phyloP scores from a whole-genome alignment of 768 basidiomycete species.

The Serendipita sp. region DNA sequence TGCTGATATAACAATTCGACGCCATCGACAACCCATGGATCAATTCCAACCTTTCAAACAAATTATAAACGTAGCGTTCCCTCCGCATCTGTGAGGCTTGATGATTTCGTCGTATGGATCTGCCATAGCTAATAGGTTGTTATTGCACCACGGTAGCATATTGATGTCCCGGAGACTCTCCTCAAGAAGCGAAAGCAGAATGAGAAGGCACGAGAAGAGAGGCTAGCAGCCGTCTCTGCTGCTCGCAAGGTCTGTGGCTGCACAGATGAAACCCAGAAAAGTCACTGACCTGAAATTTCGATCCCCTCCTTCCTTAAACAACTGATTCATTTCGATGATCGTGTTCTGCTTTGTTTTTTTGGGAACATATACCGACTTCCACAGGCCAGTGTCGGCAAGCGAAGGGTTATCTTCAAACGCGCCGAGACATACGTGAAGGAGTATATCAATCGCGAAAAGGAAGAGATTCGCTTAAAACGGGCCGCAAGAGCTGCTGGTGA shows the following conservation, averaged over 20 bases:
- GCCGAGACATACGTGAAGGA: slow-evolving; percentile 97
- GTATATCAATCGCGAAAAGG: slow-evolving; percentile 81
- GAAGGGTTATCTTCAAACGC: slow-evolving; percentile 97
- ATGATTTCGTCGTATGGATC: too few species aligned
- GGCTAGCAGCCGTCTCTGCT: slow-evolving; percentile 61
- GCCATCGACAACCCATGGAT: too few species aligned
- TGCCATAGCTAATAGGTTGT: not conserved
- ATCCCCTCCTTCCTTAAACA: slow-evolving; percentile 13
- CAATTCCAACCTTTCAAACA: too few species aligned
- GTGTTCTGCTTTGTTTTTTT: slow-evolving; percentile 7
- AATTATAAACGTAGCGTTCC: slow-evolving; percentile 1
- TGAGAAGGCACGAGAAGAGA: slow-evolving; percentile 91
- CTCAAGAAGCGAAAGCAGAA: slow-evolving; percentile 99
- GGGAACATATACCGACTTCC: slow-evolving; percentile 7
- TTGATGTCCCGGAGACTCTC: slow-evolving; percentile 98
- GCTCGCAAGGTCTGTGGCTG: slow-evolving; percentile 60
- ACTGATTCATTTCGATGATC: slow-evolving; percentile 10
- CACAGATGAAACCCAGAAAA: slow-evolving; percentile 55
- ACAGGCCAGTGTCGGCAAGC: slow-evolving; percentile 78
- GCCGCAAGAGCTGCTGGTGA: slow-evolving; percentile 82
- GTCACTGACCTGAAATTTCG: slow-evolving; percentile 49
- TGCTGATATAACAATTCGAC: too few species aligned
- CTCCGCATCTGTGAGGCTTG: slow-evolving; percentile 1
- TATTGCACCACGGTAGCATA: slow-evolving; percentile 33
- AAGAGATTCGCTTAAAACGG: slow-evolving; percentile 90